Conservation (phyloP, 2,329 filamentous ascomycete genomes). For the Pseudohalonectria lignicola region DNA sequence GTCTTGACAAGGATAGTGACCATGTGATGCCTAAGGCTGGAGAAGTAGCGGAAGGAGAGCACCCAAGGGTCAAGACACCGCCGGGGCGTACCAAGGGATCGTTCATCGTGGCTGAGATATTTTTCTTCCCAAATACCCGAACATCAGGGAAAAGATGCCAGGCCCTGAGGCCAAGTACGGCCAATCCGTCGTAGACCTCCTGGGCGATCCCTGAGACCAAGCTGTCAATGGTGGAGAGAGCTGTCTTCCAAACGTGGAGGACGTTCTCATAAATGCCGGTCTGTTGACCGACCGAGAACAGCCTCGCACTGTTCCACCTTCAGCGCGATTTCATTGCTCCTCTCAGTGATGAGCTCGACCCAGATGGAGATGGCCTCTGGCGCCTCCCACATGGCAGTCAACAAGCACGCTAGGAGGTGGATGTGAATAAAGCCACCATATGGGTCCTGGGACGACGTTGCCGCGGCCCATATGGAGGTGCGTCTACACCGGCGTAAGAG, state of each 20-base stretch:
- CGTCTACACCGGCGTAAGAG: conserved; percentile 14
- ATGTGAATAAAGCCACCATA: conserved; percentile 16
- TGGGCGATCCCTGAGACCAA: conserved; percentile 4
- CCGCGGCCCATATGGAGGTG: conserved; percentile 14
- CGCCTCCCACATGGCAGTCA: conserved; percentile 14
- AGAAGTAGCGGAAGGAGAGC: no score
- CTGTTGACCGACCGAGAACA: neutral
- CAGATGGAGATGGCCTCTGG: conserved; percentile 18
- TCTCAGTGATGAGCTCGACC: conserved; percentile 15
- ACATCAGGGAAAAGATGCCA: conserved; percentile 7
- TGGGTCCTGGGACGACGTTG: conserved; percentile 6
- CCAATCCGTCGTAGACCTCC: conserved; percentile 1
- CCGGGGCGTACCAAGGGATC: no score
- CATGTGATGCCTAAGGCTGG: no score
- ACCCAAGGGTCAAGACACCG: no score
- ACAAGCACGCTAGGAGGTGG: conserved; percentile 21
- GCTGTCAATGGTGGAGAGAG: neutral
- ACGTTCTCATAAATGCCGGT: conserved; percentile 2
- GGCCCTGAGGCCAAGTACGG: conserved; percentile 1
- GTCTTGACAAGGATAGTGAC: no score
- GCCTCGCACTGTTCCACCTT: neutral
- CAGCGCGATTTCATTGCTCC: conserved; percentile 1
- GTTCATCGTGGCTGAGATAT: no score
- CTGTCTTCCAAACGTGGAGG: conserved; percentile 3
- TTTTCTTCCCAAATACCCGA: no score